Evolutionary conservation across 2,329 filamentous ascomycete species (phyloP).

Genomic region (Hypoxylon sp.): DNA sequence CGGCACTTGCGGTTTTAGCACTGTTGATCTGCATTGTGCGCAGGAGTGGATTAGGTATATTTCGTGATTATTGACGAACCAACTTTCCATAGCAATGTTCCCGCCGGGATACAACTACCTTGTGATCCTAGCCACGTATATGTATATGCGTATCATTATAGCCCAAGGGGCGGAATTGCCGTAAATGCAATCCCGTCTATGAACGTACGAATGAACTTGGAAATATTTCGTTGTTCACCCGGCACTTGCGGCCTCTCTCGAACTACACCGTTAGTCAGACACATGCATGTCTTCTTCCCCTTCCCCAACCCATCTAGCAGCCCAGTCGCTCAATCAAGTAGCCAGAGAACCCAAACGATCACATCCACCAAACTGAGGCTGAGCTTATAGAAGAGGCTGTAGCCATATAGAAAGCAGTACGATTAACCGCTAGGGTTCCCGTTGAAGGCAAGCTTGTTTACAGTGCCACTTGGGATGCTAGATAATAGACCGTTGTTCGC

Average conservation of each 20-base stretch:
- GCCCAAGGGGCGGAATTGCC: not conserved
- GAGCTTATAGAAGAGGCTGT: not conserved
- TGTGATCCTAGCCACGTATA: conserved; percentile 7
- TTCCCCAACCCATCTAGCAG: not conserved
- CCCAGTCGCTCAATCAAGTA: not conserved
- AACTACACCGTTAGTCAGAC: conserved; percentile 1
- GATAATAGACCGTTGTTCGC: conserved; percentile 59
- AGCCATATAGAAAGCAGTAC: not conserved
- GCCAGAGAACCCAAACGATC: conserved; percentile 3
- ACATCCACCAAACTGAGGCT: not conserved
- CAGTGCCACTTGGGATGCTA: conserved; percentile 54
- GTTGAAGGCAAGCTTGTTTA: conserved; percentile 57
- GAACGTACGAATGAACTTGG: not conserved
- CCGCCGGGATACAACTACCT: conserved; percentile 2
- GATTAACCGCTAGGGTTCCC: conserved; percentile 43
- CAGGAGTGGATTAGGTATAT: conserved; percentile 1
- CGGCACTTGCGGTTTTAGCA: conserved; percentile 13
- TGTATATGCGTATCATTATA: conserved; percentile 1
- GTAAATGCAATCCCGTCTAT: conserved; percentile 1
- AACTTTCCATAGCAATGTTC: not conserved
- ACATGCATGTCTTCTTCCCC: not conserved
- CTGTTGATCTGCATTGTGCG: not conserved
- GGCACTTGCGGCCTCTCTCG: conserved; percentile 1
- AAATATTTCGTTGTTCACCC: not conserved
- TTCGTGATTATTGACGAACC: conserved; percentile 17